Percentiles rank a stretch among this genome's conserved stretches.
Evolutionary conservation across 768 basidiomycete genomes (phyloP).

Genomic region (Mycena metata): DNA sequence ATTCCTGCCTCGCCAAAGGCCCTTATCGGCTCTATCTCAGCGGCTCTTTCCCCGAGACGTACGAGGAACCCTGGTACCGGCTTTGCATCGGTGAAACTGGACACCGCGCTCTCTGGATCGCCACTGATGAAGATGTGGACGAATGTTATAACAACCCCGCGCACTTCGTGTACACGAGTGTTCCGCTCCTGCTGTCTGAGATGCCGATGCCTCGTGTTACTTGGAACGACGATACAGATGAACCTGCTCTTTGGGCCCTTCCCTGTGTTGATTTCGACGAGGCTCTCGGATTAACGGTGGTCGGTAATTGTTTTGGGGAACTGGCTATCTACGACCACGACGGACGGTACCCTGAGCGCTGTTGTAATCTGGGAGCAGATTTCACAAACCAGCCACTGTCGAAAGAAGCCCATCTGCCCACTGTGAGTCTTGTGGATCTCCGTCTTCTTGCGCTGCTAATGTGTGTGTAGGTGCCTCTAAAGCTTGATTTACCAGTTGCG

Average conservation of each 20-base stretch:
- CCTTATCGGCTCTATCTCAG: neutral
- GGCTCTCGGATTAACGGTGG: slow-evolving; percentile 27
- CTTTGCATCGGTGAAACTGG: slow-evolving; percentile 5
- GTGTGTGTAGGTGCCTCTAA: neutral
- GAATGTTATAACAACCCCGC: neutral
- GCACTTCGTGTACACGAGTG: neutral
- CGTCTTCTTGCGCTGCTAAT: neutral
- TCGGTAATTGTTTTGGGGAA: slow-evolving; percentile 36
- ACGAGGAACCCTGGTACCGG: slow-evolving; percentile 15
- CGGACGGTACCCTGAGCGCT: neutral
- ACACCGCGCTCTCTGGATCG: slow-evolving; percentile 17
- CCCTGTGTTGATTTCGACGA: slow-evolving; percentile 30
- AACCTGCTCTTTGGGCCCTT: slow-evolving; percentile 27
- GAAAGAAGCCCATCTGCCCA: neutral
- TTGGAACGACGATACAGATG: slow-evolving; percentile 8
- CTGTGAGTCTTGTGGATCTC: neutral
- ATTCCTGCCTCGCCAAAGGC: neutral
- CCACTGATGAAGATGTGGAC: neutral
- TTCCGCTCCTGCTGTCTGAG: neutral
- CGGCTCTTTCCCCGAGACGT: no score
- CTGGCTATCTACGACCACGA: slow-evolving; percentile 23
- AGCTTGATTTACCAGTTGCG: neutral
- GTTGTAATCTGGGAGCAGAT: neutral
- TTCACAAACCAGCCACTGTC: neutral
- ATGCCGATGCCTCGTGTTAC: neutral